phyloP scores from a whole-genome alignment of 129 eudicot genomes.

The Saposhnikovia divaricata region DNA sequence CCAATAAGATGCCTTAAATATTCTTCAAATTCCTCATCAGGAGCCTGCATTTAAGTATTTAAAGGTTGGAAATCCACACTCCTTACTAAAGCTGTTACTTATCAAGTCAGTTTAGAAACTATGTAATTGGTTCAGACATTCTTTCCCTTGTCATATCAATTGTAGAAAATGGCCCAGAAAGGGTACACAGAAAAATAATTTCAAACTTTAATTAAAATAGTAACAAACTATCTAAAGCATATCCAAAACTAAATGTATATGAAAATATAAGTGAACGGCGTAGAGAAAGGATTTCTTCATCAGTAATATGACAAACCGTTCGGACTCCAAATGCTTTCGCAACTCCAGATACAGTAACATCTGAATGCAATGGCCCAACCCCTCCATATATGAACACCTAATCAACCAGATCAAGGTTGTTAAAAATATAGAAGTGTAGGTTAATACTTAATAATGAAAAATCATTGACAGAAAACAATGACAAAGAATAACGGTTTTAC shows the following conservation, averaged over 20 bases:
- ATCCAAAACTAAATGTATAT: not conserved
- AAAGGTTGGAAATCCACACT: not conserved
- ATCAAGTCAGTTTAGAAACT: not conserved
- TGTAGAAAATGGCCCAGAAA: not conserved
- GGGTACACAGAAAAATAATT: not conserved
- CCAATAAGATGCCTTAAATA: constrained; percentile 66
- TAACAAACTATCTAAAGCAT: not conserved
- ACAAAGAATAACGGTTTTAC: constrained; percentile 25
- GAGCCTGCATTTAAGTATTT: constrained; percentile 54
- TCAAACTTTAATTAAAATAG: not conserved
- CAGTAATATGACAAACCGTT: constrained; percentile 35
- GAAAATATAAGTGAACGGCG: not conserved
- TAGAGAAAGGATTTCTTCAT: not conserved
- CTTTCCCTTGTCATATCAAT: not conserved
- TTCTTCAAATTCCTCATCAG: constrained; percentile 95
- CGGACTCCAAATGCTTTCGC: constrained; percentile 98
- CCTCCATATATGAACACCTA: constrained; percentile 91
- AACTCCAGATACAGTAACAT: constrained; percentile 79
- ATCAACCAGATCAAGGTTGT: constrained; percentile 2
- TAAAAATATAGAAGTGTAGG: not conserved
- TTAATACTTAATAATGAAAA: not conserved
- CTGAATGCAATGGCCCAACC: constrained; percentile 86
- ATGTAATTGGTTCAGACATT: not conserved
- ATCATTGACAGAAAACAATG: not conserved
- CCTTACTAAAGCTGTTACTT: not conserved